These are phyloP conservation scores for Metschnikowia sp. DNA, from an alignment of 805 yeast species.

Conservation along the genomic window DNA sequence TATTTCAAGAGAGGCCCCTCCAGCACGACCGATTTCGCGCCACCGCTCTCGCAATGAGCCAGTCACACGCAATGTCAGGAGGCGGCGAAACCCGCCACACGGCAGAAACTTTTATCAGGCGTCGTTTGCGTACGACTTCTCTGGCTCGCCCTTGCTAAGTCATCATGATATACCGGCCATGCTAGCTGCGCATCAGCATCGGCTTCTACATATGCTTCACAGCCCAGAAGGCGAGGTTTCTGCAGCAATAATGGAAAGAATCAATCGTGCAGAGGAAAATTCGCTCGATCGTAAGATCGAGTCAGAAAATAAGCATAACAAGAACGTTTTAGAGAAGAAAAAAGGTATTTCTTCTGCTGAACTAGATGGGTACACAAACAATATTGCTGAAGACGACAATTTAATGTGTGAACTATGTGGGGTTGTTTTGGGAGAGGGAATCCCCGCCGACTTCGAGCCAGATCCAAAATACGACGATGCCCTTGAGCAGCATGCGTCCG, in stretches of 20 bases:
- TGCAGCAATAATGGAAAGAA: constrained; percentile 35
- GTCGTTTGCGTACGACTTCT: background rate
- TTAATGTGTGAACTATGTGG: constrained; percentile 65
- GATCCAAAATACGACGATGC: constrained; percentile 27
- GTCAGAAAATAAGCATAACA: constrained; percentile 30
- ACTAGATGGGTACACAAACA: constrained; percentile 28
- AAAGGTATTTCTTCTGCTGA: constrained; percentile 23
- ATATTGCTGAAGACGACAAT: constrained; percentile 19
- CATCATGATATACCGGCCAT: constrained; percentile 6
- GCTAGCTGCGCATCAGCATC: constrained; percentile 8
- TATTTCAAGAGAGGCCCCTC: background rate
- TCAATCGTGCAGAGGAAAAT: constrained; percentile 39
- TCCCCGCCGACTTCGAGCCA: constrained; percentile 50
- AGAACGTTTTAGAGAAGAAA: constrained; percentile 28
- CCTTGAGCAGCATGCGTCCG: constrained; percentile 22
- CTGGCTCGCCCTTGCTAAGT: background rate
- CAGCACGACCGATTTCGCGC: background rate
- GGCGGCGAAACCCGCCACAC: constrained; percentile 8
- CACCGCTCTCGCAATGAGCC: background rate
- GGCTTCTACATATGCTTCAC: constrained; percentile 2
- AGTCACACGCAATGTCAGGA: constrained; percentile 6
- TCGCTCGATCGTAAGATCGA: constrained; percentile 31
- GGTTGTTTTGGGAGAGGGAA: constrained; percentile 66
- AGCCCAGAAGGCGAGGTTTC: constrained; percentile 12
- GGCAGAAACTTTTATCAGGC: background rate